phyloP scores from a whole-genome alignment of 805 yeast species.

The Ogataea philodendri region DNA sequence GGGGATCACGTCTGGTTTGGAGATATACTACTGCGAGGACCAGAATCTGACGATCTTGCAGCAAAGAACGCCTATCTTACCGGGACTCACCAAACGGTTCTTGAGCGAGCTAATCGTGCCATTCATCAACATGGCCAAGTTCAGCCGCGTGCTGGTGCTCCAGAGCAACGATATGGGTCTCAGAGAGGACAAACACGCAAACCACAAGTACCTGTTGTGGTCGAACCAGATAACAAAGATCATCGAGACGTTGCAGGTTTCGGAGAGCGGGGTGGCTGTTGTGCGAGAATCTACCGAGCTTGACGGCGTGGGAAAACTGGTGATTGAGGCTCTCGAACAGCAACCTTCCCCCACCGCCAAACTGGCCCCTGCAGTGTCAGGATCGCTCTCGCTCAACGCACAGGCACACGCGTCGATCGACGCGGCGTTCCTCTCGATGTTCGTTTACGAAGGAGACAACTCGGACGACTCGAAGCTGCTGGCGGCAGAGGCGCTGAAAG shows the following conservation, averaged over 20 bases:
- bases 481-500: constrained; percentile 38
- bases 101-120: constrained; percentile 50
- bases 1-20: constrained; percentile 50
- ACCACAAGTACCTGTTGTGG: constrained; percentile 24
- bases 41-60: constrained; percentile 60
- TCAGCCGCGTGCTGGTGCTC: constrained; percentile 50
- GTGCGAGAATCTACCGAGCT: constrained; percentile 16
- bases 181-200: constrained; percentile 20
- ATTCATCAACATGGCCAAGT: constrained; percentile 41
- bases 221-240: constrained; percentile 23
- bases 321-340: constrained; percentile 7
- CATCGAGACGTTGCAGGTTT: constrained; percentile 20
- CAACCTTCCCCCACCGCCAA: no score
- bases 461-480: constrained; percentile 61
- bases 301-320: constrained; percentile 10
- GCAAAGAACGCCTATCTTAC: constrained; percentile 81
- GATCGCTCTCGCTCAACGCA: constrained; percentile 4
- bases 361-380: neutral
- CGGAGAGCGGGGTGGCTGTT: constrained; percentile 12
- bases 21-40: constrained; percentile 50
- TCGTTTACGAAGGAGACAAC: constrained; percentile 91
- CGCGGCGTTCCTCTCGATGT: constrained; percentile 33
- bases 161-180: constrained; percentile 74
- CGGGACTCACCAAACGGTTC: constrained; percentile 53
- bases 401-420: constrained; percentile 8